Conservation (phyloP, 139 green algal species). For the Chlamydomonas incerta region DNA sequence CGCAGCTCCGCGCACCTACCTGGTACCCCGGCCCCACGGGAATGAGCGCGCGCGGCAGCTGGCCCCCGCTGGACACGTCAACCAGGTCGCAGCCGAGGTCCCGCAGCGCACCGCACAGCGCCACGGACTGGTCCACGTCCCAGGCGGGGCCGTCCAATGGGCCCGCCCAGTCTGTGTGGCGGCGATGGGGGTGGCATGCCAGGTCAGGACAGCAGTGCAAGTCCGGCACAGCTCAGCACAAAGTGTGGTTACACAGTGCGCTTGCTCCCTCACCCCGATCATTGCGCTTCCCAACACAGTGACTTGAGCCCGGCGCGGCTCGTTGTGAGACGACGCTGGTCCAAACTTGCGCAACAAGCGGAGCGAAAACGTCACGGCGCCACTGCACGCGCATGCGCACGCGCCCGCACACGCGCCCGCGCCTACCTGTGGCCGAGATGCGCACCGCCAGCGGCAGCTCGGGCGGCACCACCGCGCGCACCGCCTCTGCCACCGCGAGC, state of each 20-base stretch:
- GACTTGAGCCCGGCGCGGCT: too few species aligned
- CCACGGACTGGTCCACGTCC: not conserved
- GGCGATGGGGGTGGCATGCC: too few species aligned
- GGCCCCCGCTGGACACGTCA: constrained; percentile 27
- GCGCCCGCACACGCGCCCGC: too few species aligned
- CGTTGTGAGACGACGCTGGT: too few species aligned
- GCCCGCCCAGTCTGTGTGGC: constrained; percentile 6
- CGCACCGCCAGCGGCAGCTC: constrained; percentile 21
- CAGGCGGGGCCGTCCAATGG: constrained; percentile 28
- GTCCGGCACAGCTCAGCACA: too few species aligned
- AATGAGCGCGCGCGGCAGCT: not conserved
- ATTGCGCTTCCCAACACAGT: too few species aligned
- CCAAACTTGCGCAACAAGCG: too few species aligned
- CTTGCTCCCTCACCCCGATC: too few species aligned
- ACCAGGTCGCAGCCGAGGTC: constrained; percentile 19
- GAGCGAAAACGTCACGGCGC: too few species aligned
- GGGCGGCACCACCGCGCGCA: not conserved
- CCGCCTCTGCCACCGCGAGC: constrained; percentile 20
- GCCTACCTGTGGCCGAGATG: constrained; percentile 17
- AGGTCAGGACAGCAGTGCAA: too few species aligned
- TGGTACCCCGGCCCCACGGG: constrained; percentile 16
- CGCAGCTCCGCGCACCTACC: not conserved
- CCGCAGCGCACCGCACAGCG: not conserved
- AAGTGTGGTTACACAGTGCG: too few species aligned
- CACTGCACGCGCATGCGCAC: too few species aligned